Evolutionary conservation across 2,329 filamentous ascomycete genomes (phyloP), one percentile per base, ranked within the genome.

Genomic region (Plectosphaerella plurivora): DNA sequence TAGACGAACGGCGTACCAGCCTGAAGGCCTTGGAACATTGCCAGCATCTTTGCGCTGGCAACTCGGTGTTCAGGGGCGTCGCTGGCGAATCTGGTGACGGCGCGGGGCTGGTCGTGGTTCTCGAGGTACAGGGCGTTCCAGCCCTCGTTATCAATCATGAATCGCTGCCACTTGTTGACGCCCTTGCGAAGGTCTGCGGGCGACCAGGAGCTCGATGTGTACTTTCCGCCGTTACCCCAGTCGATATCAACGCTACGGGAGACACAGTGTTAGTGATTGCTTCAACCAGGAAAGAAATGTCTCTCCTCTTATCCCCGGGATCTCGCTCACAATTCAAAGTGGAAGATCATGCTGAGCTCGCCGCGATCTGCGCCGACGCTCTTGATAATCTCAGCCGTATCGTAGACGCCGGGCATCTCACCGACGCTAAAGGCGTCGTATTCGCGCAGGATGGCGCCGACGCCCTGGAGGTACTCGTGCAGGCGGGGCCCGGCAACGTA

Each of bases 271-370:
- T 35, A 51, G 22, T 14, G 45, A 5, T 2, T 41, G 9, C n/a
- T 57, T 33, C 3, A 22, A 56, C 51, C 24, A 22, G 14, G 11
- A 9, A 22, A 16, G 10, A 9, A 22, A 16, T 3, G 18, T 28
- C 16, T 28, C 5, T 10, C 10, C 11, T 49, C 33, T 46, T 15
- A 5, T 22, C 22, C 5, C 22, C 22, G 22, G 22, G 22, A 22
- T 5, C 22, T 22, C 22, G 63, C 73, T 60, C 60, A 78, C 76
- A 82, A 72, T 53, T 88, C 85, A 62, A 89, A 89, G 59, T 87
- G 82, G 67, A 89, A 89, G 36, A 89, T 84, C 84, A 89, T 89
- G 63, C 80, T 84, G 45, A 89, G 68, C 61, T 88, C 83, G 33
- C 76, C 73, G 15, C 79, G 73, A 49, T 81, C 77, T 20, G 73